Percentiles rank a stretch among this genome's conserved stretches.
phyloP scores from a whole-genome alignment of 495 filamentous ascomycete genomes.

The Talaromyces wortmannii region DNA sequence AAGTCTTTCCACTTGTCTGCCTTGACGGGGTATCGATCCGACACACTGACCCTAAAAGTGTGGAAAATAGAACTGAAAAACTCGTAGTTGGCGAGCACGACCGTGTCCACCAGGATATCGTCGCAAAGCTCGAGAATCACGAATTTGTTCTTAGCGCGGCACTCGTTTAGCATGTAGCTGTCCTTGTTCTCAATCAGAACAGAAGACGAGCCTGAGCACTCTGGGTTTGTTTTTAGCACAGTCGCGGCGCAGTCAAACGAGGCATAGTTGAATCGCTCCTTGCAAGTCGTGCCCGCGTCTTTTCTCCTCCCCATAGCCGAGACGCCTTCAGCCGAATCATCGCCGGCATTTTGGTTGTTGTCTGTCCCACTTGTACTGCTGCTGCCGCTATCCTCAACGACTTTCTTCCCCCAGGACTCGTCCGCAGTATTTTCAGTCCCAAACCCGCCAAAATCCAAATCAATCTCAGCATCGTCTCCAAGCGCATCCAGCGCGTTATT shows the following conservation, averaged over 20 bases:
- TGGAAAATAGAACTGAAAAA: conserved; percentile 98
- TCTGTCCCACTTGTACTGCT: conserved; percentile 5
- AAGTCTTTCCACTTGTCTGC: conserved; percentile 85
- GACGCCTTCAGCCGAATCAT: conserved; percentile 26
- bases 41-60: conserved; percentile 80
- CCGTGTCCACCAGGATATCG: conserved; percentile 90
- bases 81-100: conserved; percentile 95
- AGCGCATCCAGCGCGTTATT: conserved; percentile 64
- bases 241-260: conserved; percentile 96
- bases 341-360: conserved; percentile 21
- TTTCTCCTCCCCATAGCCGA: conserved; percentile 57
- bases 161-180: conserved; percentile 95
- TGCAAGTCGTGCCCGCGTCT: conserved; percentile 91
- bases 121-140: conserved; percentile 85
- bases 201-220: conserved; percentile 76
- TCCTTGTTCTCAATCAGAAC: conserved; percentile 96
- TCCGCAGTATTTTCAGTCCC: conserved; percentile 33
- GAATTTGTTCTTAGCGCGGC: conserved; percentile 81
- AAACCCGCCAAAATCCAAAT: conserved; percentile 77
- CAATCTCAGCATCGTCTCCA: conserved; percentile 87
- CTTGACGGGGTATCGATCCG: conserved; percentile 90
- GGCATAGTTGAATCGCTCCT: conserved; percentile 93
- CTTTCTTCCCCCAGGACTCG: conserved; percentile 26
- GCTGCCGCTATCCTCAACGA: conserved; percentile 16
- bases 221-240: conserved; percentile 79